Base-by-base conservation (phyloP, 2,329 filamentous ascomycete species). In the Fusarium cicatricum region DNA sequence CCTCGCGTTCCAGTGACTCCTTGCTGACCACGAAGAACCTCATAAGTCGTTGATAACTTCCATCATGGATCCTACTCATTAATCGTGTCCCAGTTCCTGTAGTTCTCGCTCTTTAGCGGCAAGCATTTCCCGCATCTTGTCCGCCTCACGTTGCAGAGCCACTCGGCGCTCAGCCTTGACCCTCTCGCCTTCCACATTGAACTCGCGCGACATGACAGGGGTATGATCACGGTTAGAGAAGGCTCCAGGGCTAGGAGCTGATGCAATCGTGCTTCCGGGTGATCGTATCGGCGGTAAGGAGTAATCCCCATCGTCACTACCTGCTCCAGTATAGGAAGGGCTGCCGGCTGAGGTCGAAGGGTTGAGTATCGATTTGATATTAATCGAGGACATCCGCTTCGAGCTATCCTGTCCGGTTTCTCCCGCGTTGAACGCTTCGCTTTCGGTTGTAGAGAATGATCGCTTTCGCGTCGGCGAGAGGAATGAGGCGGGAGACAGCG, bases 301-400 rank as follows among this genome's bases (percentile, higher is more conserved):
- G 52, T 78, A 80, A n/a, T 78, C 73, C 8, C 70, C 67, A 40
- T 73, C 71, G 40, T 78, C 68, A 53, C 75, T 71, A 57, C 78
- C 74, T 15, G 56, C 55, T 19, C 64, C 52, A 15, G 55, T 59
- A 9, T 58, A 62, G 16, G 63, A 56, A 17, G 63, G 49, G 28
- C 64, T 66, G 3, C 65, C 65, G n/a, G 64, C 60, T n/a, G 60
- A 62, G 8, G 60, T 66, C 14, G 75, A 67, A 3, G 86, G 86
- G 60, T 92, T 92, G 11, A 93, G 76, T 38, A 92, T 88, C 5
- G 89, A 90, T 62, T 88, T 90, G 58, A 92, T 92, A 7, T 88
- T 90, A 58, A 92, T 92, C 3, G 89, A 91, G 15, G 87, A 90
- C 4, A 92, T 75, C 12, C 90, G 85, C 70, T 89, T 82, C 36